Evolutionary conservation across 2,329 filamentous ascomycete species (phyloP).

Genomic region (Cyphellophora attinorum): DNA sequence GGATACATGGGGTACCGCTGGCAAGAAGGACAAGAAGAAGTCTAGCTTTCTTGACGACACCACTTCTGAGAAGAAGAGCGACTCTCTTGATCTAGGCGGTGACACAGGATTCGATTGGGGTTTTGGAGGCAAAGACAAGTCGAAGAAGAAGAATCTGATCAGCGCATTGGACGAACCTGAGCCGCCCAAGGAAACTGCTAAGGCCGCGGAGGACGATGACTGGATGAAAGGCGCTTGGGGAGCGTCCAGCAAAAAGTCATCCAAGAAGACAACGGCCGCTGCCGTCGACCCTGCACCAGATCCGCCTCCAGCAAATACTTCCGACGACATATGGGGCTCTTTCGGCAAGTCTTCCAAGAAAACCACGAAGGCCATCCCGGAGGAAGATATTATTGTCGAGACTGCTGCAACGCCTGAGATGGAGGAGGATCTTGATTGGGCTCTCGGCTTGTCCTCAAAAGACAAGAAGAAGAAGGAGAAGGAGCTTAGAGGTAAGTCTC

Average conservation of each 20-base stretch:
- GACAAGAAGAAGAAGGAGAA: conserved; percentile 22
- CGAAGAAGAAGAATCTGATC: conserved; percentile 25
- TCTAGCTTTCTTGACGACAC: conserved; percentile 7
- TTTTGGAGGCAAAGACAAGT: conserved; percentile 28
- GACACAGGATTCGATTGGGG: conserved; percentile 16
- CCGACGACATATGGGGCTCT: conserved; percentile 13
- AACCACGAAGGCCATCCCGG: conserved; percentile 18
- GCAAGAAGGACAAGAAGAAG: conserved; percentile 30
- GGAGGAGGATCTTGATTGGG: conserved; percentile 23
- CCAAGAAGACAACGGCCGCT: conserved; percentile 21
- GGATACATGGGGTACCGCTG: conserved; percentile 24
- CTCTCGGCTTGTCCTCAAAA: conserved; percentile 19
- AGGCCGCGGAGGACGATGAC: conserved; percentile 23
- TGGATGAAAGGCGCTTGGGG: conserved; percentile 25
- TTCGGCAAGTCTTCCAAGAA: conserved; percentile 19
- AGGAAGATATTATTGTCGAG: conserved; percentile 12
- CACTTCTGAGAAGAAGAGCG: conserved; percentile 6
- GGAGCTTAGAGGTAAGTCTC: conserved; percentile 15
- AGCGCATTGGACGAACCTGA: conserved; percentile 20
- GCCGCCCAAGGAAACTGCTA: conserved; percentile 19
- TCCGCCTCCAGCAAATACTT: conserved; percentile 11
- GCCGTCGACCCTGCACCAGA: conserved; percentile 14
- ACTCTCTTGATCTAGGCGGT: conserved; percentile 4
- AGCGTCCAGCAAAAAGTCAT: conserved; percentile 34
- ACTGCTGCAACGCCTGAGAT: conserved; percentile 16